Percentiles rank a stretch among this genome's conserved stretches.
Evolutionary conservation across 2,329 filamentous ascomycete genomes (phyloP).

Genomic region (Setomelanomma holmii): DNA sequence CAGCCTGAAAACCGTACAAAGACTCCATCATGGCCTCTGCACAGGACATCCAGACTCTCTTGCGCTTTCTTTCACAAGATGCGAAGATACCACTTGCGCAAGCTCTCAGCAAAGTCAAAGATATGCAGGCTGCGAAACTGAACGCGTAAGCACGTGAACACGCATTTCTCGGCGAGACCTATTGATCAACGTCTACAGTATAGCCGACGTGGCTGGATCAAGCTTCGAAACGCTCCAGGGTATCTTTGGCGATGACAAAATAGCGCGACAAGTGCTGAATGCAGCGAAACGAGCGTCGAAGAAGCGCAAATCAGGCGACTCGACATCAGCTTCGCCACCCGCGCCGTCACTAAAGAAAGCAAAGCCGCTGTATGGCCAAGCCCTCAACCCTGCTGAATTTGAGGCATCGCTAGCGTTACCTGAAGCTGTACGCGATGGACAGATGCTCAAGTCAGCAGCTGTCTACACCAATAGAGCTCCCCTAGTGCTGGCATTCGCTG

Average conservation of each 20-base stretch:
- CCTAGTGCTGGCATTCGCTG: slow-evolving; percentile 79
- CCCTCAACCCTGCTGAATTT: slow-evolving; percentile 60
- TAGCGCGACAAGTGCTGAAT: slow-evolving; percentile 63
- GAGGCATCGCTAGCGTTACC: slow-evolving; percentile 70
- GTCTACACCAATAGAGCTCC: slow-evolving; percentile 82
- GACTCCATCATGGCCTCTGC: slow-evolving; percentile 39
- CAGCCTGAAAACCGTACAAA: neutral
- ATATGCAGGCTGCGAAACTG: slow-evolving; percentile 60
- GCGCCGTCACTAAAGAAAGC: slow-evolving; percentile 47
- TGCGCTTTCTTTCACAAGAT: slow-evolving; percentile 66
- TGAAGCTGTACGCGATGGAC: slow-evolving; percentile 61
- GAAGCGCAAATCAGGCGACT: slow-evolving; percentile 57
- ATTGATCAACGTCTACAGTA: slow-evolving; percentile 34
- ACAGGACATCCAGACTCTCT: slow-evolving; percentile 54
- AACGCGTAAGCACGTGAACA: slow-evolving; percentile 56
- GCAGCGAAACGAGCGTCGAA: slow-evolving; percentile 64
- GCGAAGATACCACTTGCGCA: slow-evolving; percentile 62
- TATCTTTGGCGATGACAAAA: slow-evolving; percentile 60
- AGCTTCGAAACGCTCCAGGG: slow-evolving; percentile 53
- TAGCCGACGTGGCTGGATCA: slow-evolving; percentile 58
- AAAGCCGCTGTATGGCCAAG: slow-evolving; percentile 38
- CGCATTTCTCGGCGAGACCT: slow-evolving; percentile 18
- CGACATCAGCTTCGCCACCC: slow-evolving; percentile 9
- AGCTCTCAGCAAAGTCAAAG: slow-evolving; percentile 63
- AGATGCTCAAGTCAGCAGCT: slow-evolving; percentile 63